Evolutionary conservation across 2,329 filamentous ascomycete species (phyloP).

Genomic region (Aspergillus ibericus): DNA sequence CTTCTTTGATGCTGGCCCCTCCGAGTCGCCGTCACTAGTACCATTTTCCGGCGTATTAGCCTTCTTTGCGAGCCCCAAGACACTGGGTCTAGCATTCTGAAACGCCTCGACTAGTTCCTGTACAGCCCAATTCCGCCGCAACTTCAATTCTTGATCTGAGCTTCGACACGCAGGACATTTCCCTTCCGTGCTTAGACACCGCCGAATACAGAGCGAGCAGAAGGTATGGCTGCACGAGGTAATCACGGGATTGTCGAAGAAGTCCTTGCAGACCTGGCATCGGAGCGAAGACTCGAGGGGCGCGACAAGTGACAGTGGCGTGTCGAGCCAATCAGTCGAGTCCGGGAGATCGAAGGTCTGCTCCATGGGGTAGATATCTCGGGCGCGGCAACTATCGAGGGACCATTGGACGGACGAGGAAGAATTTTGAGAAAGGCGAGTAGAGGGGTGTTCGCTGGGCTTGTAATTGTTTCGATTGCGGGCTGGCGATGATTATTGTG

Average conservation of each 20-base stretch:
- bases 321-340: slow-evolving; percentile 51
- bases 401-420: neutral
- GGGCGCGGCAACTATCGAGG: slow-evolving; percentile 2
- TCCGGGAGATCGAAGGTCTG: slow-evolving; percentile 42
- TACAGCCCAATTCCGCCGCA: slow-evolving; percentile 81
- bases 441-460: neutral
- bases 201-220: slow-evolving; percentile 91
- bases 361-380: slow-evolving; percentile 29
- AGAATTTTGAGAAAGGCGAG: neutral
- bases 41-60: slow-evolving; percentile 53
- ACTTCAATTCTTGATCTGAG: slow-evolving; percentile 76
- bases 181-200: slow-evolving; percentile 77
- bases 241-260: slow-evolving; percentile 90
- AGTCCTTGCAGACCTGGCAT: slow-evolving; percentile 98
- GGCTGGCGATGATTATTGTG: neutral
- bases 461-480: neutral
- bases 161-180: slow-evolving; percentile 84
- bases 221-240: slow-evolving; percentile 95
- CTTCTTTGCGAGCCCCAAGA: slow-evolving; percentile 64
- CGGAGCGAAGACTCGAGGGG: slow-evolving; percentile 78
- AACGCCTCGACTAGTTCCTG: slow-evolving; percentile 84
- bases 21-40: slow-evolving; percentile 42
- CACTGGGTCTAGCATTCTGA: slow-evolving; percentile 59
- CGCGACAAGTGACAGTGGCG: slow-evolving; percentile 45
- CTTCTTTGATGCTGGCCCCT: slow-evolving; percentile 34